Evolutionary conservation across 306 rosid species (phyloP), one percentile per base, ranked within the genome.

Genomic region (Rosa lucieae): DNA sequence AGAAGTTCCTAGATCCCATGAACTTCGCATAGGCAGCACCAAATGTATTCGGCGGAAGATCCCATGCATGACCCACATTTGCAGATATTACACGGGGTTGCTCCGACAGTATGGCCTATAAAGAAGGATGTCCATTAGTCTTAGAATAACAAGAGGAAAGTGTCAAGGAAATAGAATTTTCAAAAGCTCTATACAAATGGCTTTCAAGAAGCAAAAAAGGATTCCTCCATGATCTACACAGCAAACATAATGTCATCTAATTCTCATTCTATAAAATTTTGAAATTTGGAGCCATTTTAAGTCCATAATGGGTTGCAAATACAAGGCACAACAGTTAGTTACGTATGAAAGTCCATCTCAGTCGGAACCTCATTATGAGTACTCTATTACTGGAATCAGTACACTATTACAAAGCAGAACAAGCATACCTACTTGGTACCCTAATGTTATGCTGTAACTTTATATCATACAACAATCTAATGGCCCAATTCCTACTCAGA

Each of bases 1-100:
- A 93, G 67, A 96, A 96, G 86, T 91, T 96, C 82, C 99, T 84
- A 6, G 98, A 91, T 78, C 98, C 99, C 98, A 96, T 93, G 85
- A 93, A 96, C 76, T 84, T 90, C 72, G 99, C 98, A 87, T 93
- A 93, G 73, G 98, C 91, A 44, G 92, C 96, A 63, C 98, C 98
- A 39, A 91, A 95, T 67, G 99, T 91, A 84, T 90, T 93, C 53
- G 53, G 80, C 11, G 92, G 97, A 23, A 95, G 79, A 78, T 94
- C 97, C 96, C 97, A 90, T 11, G 94, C 97, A 85, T 93, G 92
- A 65, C 94, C 92, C 70, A 94, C 96, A 6, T 94, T 73, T 52
- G 88, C 81, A 66, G 91, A 92, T 78, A 92, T 29, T 46, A 94
- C 94, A 46, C 92, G 92, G 51, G 98, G 97, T 62, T 83, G 86